phyloP scores from a whole-genome alignment of 345 rosid genomes.

The Populus nigra region DNA sequence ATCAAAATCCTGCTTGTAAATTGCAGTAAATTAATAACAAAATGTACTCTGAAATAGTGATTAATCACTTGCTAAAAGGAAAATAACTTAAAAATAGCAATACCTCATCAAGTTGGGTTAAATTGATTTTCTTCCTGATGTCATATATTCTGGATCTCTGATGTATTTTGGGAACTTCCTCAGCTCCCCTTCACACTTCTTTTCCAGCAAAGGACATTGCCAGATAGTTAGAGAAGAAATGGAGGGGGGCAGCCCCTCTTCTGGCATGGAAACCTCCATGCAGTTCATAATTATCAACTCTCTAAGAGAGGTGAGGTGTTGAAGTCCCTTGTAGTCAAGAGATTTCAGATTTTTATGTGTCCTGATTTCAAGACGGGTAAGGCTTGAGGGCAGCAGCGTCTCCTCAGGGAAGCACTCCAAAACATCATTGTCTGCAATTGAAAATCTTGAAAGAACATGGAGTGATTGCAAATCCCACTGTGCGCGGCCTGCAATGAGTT shows the following conservation, averaged over 20 bases:
- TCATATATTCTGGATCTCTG: background rate
- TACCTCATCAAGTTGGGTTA: no score
- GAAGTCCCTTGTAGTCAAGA: conserved; percentile 14
- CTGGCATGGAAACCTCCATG: conserved; percentile 11
- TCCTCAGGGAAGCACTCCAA: conserved; percentile 18
- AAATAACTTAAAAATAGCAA: no score
- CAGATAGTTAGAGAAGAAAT: conserved; percentile 5
- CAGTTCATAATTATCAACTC: conserved; percentile 16
- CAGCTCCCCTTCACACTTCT: background rate
- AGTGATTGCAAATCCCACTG: conserved; percentile 14
- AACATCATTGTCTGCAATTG: background rate
- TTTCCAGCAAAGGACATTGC: conserved; percentile 11
- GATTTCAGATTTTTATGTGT: conserved; percentile 4
- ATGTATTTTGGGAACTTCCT: conserved; percentile 7
- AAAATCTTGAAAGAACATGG: background rate
- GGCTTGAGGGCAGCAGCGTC: background rate
- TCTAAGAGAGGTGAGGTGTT: conserved; percentile 11
- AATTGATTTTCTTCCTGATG: no score
- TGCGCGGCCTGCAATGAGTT: background rate
- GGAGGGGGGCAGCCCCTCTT: conserved; percentile 10
- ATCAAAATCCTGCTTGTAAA: no score
- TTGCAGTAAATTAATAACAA: no score
- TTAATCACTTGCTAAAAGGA: no score
- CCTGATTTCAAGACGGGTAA: conserved; percentile 5
- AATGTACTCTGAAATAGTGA: no score